Percentiles rank a stretch among this genome's conserved stretches.
Evolutionary conservation across 495 filamentous ascomycete genomes (phyloP).

Genomic region (Cairneyella variabilis): DNA sequence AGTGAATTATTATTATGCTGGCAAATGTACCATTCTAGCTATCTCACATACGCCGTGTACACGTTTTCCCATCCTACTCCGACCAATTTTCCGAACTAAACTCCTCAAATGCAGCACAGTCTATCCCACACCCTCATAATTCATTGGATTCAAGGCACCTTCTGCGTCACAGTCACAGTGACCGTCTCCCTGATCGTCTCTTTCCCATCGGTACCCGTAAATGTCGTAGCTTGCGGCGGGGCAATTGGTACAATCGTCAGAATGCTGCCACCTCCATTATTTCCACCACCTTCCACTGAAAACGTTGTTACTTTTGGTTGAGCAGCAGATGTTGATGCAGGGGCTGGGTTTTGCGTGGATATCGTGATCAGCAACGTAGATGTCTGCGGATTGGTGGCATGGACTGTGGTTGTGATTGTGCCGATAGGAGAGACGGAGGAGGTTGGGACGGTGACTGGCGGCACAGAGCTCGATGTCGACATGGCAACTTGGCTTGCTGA

Average conservation of each 20-base stretch:
- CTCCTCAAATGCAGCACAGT: too few species aligned
- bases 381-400: not conserved
- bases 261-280: too few species aligned
- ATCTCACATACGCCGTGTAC: too few species aligned
- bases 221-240: not conserved
- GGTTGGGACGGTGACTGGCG: not conserved
- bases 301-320: not conserved
- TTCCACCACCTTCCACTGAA: not conserved
- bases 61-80: too few species aligned
- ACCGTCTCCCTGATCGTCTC: constrained; percentile 7
- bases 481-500: not conserved
- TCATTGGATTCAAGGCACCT: not conserved
- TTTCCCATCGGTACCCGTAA: not conserved
- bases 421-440: not conserved
- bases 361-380: not conserved
- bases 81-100: too few species aligned
- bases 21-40: too few species aligned
- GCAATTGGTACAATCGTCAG: not conserved
- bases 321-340: not conserved
- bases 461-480: too few species aligned
- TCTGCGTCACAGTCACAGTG: constrained; percentile 3
- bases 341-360: not conserved
- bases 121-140: too few species aligned
- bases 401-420: not conserved
- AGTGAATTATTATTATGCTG: too few species aligned